Conservation (phyloP, 257 asterid genomes). For the Jacaranda copaia region DNA sequence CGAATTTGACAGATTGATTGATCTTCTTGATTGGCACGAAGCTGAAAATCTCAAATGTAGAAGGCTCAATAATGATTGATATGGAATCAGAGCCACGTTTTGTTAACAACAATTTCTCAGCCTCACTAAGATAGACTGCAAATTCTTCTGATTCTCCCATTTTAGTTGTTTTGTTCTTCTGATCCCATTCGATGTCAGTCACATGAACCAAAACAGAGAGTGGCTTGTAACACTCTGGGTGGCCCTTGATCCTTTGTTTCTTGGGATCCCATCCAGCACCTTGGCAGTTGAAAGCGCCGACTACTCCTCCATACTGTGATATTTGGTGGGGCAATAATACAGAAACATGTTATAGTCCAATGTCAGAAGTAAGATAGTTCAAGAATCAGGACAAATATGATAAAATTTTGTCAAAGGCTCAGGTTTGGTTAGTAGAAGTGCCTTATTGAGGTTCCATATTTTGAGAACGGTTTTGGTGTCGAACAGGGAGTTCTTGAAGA, state of each 20-base stretch:
- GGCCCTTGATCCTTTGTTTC: slow-evolving; percentile 73
- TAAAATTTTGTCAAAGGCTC: too few species aligned
- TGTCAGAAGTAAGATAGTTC: too few species aligned
- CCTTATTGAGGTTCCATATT: slow-evolving; percentile 85
- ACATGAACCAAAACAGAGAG: slow-evolving; percentile 52
- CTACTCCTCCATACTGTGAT: slow-evolving; percentile 67
- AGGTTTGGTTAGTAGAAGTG: too few species aligned
- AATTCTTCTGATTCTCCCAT: slow-evolving; percentile 66
- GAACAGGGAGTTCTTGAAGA: slow-evolving; percentile 79
- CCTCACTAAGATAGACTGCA: slow-evolving; percentile 60
- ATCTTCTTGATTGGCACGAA: slow-evolving; percentile 65
- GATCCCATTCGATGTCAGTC: slow-evolving; percentile 66
- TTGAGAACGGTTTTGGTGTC: slow-evolving; percentile 76
- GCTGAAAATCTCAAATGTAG: slow-evolving; percentile 68
- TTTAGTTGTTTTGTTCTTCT: slow-evolving; percentile 46
- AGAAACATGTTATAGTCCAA: too few species aligned
- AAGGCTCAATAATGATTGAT: slow-evolving; percentile 56
- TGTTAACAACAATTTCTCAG: slow-evolving; percentile 45
- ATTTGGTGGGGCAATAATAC: too few species aligned
- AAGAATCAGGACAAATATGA: too few species aligned
- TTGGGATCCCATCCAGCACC: slow-evolving; percentile 91
- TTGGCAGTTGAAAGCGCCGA: slow-evolving; percentile 89
- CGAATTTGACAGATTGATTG: slow-evolving; percentile 48
- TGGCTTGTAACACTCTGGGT: slow-evolving; percentile 70
- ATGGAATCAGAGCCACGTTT: slow-evolving; percentile 47